Percentiles rank a stretch among this genome's conserved stretches.
These are phyloP conservation scores for Brassica carinata DNA, from an alignment of 345 rosid genomes.

Conservation along the genomic window DNA sequence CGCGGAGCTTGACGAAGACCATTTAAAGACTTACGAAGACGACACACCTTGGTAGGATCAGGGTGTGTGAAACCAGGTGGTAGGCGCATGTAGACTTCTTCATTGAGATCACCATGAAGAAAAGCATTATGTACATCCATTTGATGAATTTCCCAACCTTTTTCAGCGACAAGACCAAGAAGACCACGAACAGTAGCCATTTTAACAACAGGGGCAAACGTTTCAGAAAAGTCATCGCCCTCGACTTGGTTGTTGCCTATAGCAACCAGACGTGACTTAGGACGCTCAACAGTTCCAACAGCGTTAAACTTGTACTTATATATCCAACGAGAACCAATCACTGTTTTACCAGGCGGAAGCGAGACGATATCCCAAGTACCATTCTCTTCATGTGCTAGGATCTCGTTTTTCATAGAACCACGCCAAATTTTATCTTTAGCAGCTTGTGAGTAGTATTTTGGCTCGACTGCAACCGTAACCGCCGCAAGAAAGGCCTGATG, in stretches of 20 bases:
- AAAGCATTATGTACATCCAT: not conserved
- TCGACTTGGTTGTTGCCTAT: not conserved
- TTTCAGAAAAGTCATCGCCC: not conserved
- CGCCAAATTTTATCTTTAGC: not conserved
- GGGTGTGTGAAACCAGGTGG: not conserved
- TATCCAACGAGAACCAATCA: not conserved
- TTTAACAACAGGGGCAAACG: not conserved
- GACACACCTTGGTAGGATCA: not conserved
- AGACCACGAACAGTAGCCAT: not conserved
- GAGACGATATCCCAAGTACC: not conserved
- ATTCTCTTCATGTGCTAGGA: not conserved
- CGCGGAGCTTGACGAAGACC: not conserved
- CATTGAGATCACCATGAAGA: not conserved
- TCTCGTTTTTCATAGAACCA: not conserved
- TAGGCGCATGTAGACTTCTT: not conserved
- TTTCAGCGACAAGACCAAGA: not conserved
- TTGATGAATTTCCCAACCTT: not conserved
- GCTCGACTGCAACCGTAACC: not conserved
- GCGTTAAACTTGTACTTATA: not conserved
- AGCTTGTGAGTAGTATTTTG: not conserved
- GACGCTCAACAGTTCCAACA: not conserved
- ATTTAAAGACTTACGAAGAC: not conserved
- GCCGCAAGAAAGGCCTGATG: not conserved
- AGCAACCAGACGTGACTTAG: not conserved
- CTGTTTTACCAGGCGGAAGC: not conserved